phyloP scores from a whole-genome alignment of 108 stramenopile species.

The Skeletonema menzelii region DNA sequence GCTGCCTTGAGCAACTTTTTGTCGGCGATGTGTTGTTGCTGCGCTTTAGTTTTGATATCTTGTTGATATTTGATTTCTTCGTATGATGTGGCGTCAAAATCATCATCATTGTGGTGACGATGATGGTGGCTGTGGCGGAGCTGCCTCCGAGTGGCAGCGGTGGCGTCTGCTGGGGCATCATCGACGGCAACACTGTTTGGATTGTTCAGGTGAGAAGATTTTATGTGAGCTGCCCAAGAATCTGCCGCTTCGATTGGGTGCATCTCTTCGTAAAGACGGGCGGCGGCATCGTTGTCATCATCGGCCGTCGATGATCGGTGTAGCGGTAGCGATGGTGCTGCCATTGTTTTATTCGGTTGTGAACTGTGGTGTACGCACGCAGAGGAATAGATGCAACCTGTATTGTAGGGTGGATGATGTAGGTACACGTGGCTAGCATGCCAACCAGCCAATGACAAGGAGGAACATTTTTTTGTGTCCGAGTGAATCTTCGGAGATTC shows the following conservation, averaged over 20 bases:
- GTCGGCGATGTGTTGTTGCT: not conserved
- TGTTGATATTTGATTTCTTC: constrained; percentile 20
- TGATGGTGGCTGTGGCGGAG: constrained; percentile 11
- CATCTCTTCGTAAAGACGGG: too few species aligned
- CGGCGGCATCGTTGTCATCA: too few species aligned
- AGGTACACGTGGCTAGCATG: too few species aligned
- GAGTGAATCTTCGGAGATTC: too few species aligned
- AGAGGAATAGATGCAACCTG: too few species aligned
- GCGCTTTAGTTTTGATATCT: not conserved
- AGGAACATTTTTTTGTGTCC: too few species aligned
- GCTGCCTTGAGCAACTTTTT: constrained; percentile 37
- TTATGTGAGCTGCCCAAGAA: constrained; percentile 13
- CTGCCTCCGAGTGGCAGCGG: not conserved
- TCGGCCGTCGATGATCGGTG: too few species aligned
- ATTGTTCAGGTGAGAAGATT: not conserved
- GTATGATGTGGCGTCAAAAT: constrained; percentile 17
- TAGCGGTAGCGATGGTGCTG: too few species aligned
- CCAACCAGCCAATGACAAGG: too few species aligned
- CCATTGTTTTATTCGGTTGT: too few species aligned
- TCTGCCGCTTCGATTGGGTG: constrained; percentile 26
- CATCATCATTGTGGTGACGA: constrained; percentile 5
- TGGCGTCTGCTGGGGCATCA: not conserved
- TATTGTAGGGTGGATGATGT: too few species aligned
- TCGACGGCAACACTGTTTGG: not conserved
- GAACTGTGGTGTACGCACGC: too few species aligned